Evolutionary conservation across 1,284 basidiomycete genomes (phyloP), one percentile per base, ranked within the genome.

Genomic region (Ceratorhiza oryzae-sativae): DNA sequence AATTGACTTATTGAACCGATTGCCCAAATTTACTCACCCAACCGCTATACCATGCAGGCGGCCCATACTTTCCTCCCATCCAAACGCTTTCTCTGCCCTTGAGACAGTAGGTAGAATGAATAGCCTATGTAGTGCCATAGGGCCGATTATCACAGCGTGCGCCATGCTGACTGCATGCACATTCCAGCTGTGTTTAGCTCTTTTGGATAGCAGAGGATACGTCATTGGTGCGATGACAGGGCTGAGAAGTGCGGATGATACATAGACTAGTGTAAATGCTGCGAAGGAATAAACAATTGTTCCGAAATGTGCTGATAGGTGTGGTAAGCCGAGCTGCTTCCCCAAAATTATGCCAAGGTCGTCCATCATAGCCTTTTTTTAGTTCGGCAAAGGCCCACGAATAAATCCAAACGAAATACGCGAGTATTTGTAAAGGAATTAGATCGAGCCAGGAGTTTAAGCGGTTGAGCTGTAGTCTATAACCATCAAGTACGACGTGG

Each of bases 161-260:
- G 48, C 60, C 59, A 75, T 61, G 36, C 63, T 68, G 9, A 75
- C 74, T 18, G 68, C 61, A 32, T 74, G 73, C 32, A 72, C 73
- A n/a, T 62, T 65, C 74, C 74, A 75, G 20, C 42, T 53, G 39
- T 72, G 70, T 51, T 55, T 59, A 32, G 42, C 46, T 23, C 51
- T 59, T 27, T 48, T 27, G n/a, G 68, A 56, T 20, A 75, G 61
- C 23, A 25, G 30, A 18, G 62, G 27, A 63, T 75, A 75, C 12
- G 59, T 58, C 25, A 36, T 55, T 25, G 73, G 73, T n/a, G 74
- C 67, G 30, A 75, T 18, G 15, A 63, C 4, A n/a, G 45, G 70
- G 36, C 71, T 67, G 32, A 74, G 15, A 39, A 58, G 13, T 5
- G 72, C 62, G 12, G 74, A 75, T 1, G 58, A n/a, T 41, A 70